Evolutionary conservation across 768 basidiomycete genomes (phyloP), one percentile per base, ranked within the genome.

Genomic region (Psilocybe cubensis): DNA sequence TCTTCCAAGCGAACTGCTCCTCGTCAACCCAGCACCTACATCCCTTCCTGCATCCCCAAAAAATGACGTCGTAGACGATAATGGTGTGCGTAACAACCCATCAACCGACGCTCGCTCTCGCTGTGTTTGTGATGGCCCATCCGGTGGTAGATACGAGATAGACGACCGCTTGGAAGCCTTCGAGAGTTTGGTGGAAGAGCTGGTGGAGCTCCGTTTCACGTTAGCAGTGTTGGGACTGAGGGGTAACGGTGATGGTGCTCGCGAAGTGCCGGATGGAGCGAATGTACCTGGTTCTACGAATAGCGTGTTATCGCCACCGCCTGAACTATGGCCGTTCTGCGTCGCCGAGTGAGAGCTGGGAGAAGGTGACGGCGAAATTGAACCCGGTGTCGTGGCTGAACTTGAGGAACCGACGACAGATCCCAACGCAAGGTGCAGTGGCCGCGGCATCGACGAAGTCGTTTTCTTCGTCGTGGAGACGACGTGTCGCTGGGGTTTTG

Each of bases 121-220:
- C 54, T 48, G 44, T 24, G 56, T 54, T 18, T 35, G 56, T 17
- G 57, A 56, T 25, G 57, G 47, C 31, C 58, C 51, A 31, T 70
- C 63, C n/a, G 68, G 64, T 31, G 75, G 67, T 59, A 74, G 71
- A 57, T 86, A 86, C 2, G 80, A 80, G 43, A 86, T 86, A 1
- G 83, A 82, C 11, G 84, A 83, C 62, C 83, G 80, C 33, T 81
- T 74, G 33, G 80, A n/a, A n/a, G n/a, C n/a, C 35, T 38, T 38
- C 35, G 35, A 38, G 5, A n/a, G n/a, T n/a, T n/a, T n/a, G n/a
- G 35, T 38, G 14, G 2, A 75, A 31, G 70, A 52, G n/a, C n/a
- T n/a, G n/a, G 62, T 57, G 20, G 54, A 61, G 52, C 52, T 65
- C 31, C 56, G 55, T 11, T 52, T 54, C 2, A 64, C 33, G 17